phyloP scores from a whole-genome alignment of 2,329 filamentous ascomycete species.

The Penicillium sclerotigenum region DNA sequence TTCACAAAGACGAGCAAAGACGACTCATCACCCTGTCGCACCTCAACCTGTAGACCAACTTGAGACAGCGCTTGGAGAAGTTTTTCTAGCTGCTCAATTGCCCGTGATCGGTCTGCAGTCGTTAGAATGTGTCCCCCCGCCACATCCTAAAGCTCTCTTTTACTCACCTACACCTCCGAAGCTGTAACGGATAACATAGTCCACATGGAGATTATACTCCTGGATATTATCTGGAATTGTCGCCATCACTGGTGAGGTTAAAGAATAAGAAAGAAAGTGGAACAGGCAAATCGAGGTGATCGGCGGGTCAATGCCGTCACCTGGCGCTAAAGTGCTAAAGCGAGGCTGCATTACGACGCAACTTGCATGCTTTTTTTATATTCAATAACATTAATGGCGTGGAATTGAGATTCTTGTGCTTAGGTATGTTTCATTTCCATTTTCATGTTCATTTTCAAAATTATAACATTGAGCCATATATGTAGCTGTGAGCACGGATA shows the following conservation, averaged over 20 bases:
- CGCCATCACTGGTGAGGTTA: constrained; percentile 25
- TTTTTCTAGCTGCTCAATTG: constrained; percentile 72
- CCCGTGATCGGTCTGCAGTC: constrained; percentile 61
- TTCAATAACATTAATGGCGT: not conserved
- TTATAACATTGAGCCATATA: not conserved
- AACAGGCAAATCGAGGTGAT: constrained; percentile 5
- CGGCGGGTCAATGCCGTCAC: constrained; percentile 21
- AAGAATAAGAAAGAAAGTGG: constrained; percentile 5
- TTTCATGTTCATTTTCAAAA: not conserved
- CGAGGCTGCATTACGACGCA: not conserved
- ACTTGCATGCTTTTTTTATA: not conserved
- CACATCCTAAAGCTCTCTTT: not conserved
- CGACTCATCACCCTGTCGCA: constrained; percentile 72
- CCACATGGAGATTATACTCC: constrained; percentile 66
- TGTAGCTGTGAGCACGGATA: not conserved
- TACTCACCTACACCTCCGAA: constrained; percentile 63
- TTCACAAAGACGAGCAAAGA: constrained; percentile 83
- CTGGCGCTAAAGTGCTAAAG: constrained; percentile 12
- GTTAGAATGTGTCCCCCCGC: not conserved
- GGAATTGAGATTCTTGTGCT: not conserved
- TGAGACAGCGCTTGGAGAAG: constrained; percentile 71
- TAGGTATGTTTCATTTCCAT: not conserved
- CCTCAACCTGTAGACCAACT: constrained; percentile 81
- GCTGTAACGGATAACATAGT: constrained; percentile 83
- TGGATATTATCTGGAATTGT: constrained; percentile 26